These are phyloP conservation scores for Laguncularia racemosa DNA, from an alignment of 345 rosid species.

Conservation along the genomic window DNA sequence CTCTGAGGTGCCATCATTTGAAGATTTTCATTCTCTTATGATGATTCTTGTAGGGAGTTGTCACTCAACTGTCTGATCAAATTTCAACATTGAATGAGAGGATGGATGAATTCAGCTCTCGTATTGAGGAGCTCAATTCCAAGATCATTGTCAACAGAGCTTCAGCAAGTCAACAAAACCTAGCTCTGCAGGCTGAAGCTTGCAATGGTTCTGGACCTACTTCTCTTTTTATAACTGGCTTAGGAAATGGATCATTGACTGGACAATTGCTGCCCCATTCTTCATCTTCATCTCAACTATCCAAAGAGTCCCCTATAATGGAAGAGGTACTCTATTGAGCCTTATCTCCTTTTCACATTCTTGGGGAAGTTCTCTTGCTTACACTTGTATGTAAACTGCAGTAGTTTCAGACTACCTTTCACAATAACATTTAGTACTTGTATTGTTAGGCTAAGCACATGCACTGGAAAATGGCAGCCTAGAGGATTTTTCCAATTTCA, in stretches of 20 bases:
- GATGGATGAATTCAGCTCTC: slow-evolving; percentile 89
- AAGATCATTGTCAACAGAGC: slow-evolving; percentile 48
- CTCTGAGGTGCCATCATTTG: not conserved
- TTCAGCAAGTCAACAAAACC: slow-evolving; percentile 70
- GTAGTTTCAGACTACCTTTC: too few relatives aligned
- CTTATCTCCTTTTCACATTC: not conserved
- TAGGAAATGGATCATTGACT: slow-evolving; percentile 47
- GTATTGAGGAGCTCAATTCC: slow-evolving; percentile 76
- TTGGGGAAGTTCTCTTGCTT: too few relatives aligned
- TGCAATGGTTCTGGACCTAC: slow-evolving; percentile 72
- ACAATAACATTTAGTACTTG: too few relatives aligned
- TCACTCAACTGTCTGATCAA: slow-evolving; percentile 91
- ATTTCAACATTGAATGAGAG: slow-evolving; percentile 91
- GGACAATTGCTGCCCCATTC: slow-evolving; percentile 58
- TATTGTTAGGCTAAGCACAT: too few relatives aligned
- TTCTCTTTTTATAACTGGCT: slow-evolving; percentile 42
- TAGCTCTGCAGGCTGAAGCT: slow-evolving; percentile 64
- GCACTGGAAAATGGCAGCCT: too few relatives aligned
- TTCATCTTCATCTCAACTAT: slow-evolving; percentile 76
- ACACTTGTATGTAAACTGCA: not conserved
- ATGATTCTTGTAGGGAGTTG: slow-evolving; percentile 47
- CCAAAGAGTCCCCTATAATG: slow-evolving; percentile 71
- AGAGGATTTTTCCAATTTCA: too few relatives aligned
- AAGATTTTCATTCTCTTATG: not conserved
- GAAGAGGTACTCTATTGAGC: slow-evolving; percentile 63